Evolutionary conservation across 2,329 filamentous ascomycete species (phyloP), one percentile per base, ranked within the genome.

Genomic region (Botryotinia globosa): DNA sequence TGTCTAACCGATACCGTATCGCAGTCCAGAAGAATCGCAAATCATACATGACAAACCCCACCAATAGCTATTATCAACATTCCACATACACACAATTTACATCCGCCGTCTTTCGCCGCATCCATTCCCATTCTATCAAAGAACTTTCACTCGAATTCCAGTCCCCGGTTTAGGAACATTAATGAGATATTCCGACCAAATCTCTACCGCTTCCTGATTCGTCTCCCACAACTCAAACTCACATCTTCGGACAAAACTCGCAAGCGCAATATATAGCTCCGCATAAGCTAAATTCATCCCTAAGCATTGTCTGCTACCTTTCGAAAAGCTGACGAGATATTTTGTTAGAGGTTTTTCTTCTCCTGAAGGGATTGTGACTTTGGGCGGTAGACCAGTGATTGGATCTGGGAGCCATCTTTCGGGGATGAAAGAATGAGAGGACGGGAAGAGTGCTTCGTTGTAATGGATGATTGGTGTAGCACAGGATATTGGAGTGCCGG

Each of bases 281-380:
- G 73, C 63, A 69, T 72, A 73, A 2, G 54, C 72, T 22, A 79
- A 67, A 69, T 77, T 74, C 45, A 77, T 77, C 3, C 85, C 84
- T 8, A 85, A 77, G 72, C 85, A 86, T n/a, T 78, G 78, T 14
- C 84, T 77, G 9, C 80, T 79, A 0, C 83, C 85, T 70, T 82
- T 84, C 4, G 81, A 82, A 74, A 85, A 86, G 0, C 82, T 72
- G n/a, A 85, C 78, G 59, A 85, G 80, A 63, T 80, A 81, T n/a
- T 79, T 79, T 44, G 70, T 29, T 8, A 72, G 22, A 7, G 29
- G 48, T 29, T 68, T 67, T 48, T 72, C 63, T 56, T 58, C 61
- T 10, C 70, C 70, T 6, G 62, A 56, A 18, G 51, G 22, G 4
- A 16, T 48, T 39, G 48, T 72, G 37, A 71, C 34, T 45, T 45